Percentiles rank a stretch among this genome's conserved stretches.
Evolutionary conservation across 2,329 filamentous ascomycete genomes (phyloP).

Genomic region (Nectriaceae sp.): DNA sequence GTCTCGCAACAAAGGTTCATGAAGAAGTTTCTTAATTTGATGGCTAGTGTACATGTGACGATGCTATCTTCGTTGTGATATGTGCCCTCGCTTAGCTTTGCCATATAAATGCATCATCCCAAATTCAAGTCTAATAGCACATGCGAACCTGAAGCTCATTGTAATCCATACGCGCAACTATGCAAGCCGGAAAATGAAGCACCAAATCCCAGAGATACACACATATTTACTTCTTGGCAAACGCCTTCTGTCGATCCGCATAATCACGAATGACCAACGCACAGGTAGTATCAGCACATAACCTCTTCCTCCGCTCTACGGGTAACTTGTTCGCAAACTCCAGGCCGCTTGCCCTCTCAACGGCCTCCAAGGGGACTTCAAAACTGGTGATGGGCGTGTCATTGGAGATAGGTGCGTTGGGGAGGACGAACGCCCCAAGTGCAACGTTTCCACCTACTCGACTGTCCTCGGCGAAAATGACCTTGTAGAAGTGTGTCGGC

Average conservation of each 20-base stretch:
- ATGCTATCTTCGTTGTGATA: not conserved
- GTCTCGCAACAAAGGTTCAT: too few species aligned
- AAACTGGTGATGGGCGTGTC: conserved; percentile 86
- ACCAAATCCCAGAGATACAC: not conserved
- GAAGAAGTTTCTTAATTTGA: conserved; percentile 2
- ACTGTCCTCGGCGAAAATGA: conserved; percentile 93
- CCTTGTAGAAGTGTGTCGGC: conserved; percentile 98
- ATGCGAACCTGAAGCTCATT: not conserved
- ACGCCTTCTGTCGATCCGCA: conserved; percentile 61
- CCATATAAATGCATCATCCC: not conserved
- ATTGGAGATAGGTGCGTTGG: conserved; percentile 87
- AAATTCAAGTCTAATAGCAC: conserved; percentile 1
- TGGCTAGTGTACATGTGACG: conserved; percentile 5
- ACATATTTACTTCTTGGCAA: conserved; percentile 24
- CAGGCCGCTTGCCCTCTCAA: conserved; percentile 88
- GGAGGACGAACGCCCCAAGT: conserved; percentile 90
- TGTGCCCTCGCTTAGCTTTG: not conserved
- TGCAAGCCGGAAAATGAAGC: not conserved
- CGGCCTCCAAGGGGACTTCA: conserved; percentile 89
- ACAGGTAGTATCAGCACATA: conserved; percentile 88
- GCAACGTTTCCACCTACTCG: conserved; percentile 72
- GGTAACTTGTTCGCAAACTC: conserved; percentile 87
- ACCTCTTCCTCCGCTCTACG: conserved; percentile 67
- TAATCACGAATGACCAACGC: conserved; percentile 82
- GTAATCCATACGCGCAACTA: not conserved